Base-by-base conservation (phyloP, 208 protist species). In the Sergeia podlipaevii region DNA sequence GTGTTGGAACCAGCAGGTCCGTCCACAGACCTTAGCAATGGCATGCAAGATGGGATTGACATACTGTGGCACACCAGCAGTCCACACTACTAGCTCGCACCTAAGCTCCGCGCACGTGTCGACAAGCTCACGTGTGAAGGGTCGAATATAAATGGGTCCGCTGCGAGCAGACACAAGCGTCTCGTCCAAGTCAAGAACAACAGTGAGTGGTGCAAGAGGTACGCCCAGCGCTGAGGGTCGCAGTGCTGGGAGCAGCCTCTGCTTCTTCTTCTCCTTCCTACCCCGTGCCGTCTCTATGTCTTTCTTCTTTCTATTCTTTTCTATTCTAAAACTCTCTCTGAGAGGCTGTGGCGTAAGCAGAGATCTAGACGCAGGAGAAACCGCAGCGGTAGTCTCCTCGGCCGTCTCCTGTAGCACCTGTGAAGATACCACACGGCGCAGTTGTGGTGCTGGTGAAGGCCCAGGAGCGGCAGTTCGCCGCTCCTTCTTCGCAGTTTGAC, bases 141-240 rank as follows among this genome's bases (percentile, higher is more conserved):
- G 88, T 2, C 83, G 74, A 10, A 77, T 43, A 11, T 76, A 47
- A 8, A 92, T 70, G 41, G 45, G 26, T 2, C 68, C 81, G n/a
- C 77, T n/a, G 0, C 84, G 80, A 13, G 84, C 81, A 2, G 34
- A 56, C 3, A 95, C 77, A 1, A 95, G 59, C 21, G 87, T 91
- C 54, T 95, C 83, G 39, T 95, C 83, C 6, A 95, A 33, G 52
- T 95, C 87, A 33, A 95, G 58, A 1, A 95, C 78, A 8, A 91
- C 67, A 4, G 81, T 78, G 28, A 94, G 65, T 0, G 70, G 61
- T 2, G 42, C 49, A 4, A 64, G 38, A 3, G 41, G 33, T 18
- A 43, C 27, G n/a, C 30, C 11, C 8, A 10, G 32, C 2, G 27
- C 4, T 4, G 10, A 15, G 4, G 51, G n/a, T 17, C 8, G 21